Evolutionary conservation across 495 filamentous ascomycete genomes (phyloP).

Genomic region (Trichoderma gamsii): DNA sequence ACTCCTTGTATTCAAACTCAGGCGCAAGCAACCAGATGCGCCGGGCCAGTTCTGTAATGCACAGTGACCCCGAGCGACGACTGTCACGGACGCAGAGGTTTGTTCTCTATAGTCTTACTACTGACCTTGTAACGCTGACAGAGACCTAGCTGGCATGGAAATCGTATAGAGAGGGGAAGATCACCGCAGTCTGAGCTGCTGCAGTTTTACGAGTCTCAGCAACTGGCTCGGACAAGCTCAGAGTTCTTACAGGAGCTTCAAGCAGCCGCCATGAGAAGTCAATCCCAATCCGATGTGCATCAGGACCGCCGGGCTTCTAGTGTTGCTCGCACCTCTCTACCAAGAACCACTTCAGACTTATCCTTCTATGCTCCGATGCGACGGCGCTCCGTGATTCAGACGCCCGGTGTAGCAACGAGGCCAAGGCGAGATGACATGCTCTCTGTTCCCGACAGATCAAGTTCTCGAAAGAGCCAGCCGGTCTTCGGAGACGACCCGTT

Average conservation of each 20-base stretch:
- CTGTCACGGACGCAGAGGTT: slow-evolving; percentile 4
- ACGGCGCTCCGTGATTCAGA: slow-evolving; percentile 40
- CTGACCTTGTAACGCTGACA: not conserved
- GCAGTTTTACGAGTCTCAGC: slow-evolving; percentile 26
- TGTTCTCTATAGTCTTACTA: not conserved
- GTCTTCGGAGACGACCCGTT: slow-evolving; percentile 20
- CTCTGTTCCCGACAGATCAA: slow-evolving; percentile 21
- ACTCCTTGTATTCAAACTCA: not conserved
- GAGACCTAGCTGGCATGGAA: slow-evolving; percentile 1
- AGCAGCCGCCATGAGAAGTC: slow-evolving; percentile 26
- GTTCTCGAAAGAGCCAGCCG: slow-evolving; percentile 33
- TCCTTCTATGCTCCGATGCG: slow-evolving; percentile 45
- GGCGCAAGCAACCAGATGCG: not conserved
- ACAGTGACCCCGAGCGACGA: not conserved
- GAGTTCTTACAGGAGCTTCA: slow-evolving; percentile 9
- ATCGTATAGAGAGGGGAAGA: not conserved
- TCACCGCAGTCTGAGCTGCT: slow-evolving; percentile 22
- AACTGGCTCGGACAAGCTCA: slow-evolving; percentile 1
- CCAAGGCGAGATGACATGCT: slow-evolving; percentile 21
- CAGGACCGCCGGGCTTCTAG: slow-evolving; percentile 33
- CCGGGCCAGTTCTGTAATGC: not conserved
- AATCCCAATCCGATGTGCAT: slow-evolving; percentile 28
- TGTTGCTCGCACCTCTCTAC: slow-evolving; percentile 26
- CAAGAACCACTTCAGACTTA: slow-evolving; percentile 35
- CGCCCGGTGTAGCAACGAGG: slow-evolving; percentile 43